Base-by-base conservation (phyloP, 2,329 filamentous ascomycete genomes). In the Colletotrichum truncatum region DNA sequence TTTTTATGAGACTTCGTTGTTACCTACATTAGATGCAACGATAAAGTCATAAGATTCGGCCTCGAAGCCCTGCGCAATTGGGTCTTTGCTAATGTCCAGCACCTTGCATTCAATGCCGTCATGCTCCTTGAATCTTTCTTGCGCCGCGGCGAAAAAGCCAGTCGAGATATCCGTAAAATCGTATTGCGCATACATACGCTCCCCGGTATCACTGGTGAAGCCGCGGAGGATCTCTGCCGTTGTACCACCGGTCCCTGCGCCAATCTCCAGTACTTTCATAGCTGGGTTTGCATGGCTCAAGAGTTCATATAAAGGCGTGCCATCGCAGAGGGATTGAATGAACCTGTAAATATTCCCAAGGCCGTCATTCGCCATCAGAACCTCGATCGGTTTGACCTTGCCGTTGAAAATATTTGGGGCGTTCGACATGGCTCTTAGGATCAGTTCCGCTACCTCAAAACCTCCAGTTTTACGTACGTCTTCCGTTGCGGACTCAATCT, bases 11-110 rank as follows among this genome's bases (percentile, higher is more conserved):
- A 70, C 3, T 64, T 61, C n/a, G 68, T 58, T 25, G 70, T 63
- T 26, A 77, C 64, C 82, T 2, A 79, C 75, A 25, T 75, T 71
- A 2, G 74, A 73, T 1, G 77, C 78, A 25, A 82, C 65, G 14
- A 82, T 58, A 5, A 82, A 7, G 41, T 83, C 80, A 63, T 76
- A 81, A 18, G 36, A 41, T 11, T 45, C 36, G 36, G 39, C 25
- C 36, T 55, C 36, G 28, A 55, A 55, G 8, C 52, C 52, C 28
- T 55, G 79, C 1, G 60, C 58, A 0, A 63, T 21, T 3, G 72
- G 68, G 36, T 75, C 71, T 11, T 71, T 65, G 26, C 75, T 73
- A 23, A 79, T 67, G 56, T 82, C 73, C 1, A 73, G 67, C 36
- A n/a, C 67, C 62, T 57, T 53, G 36, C 63, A 72, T 4, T 68